Base-by-base conservation (phyloP, 78 protist species). In the Isochrysis galbana region DNA sequence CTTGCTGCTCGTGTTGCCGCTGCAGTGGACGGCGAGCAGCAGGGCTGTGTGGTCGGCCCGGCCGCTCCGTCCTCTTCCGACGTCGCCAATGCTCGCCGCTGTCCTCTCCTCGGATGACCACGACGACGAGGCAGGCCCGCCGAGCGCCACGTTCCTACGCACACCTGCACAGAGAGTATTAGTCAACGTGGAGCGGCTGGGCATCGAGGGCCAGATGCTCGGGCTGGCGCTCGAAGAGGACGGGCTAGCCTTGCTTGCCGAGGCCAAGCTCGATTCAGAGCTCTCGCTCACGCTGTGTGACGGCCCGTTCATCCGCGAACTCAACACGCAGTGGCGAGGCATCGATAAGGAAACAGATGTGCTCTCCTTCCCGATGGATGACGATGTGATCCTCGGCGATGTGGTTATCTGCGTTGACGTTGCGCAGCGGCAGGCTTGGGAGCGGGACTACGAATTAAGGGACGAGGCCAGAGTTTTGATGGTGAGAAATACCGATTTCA, bases 231-330 rank as follows among this genome's bases (percentile, higher is more conserved):
- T 39, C 47, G 84, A 86, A 42, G 25, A 0, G 48, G 90, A 86
- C 90, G 90, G 42, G n/a, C 41, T n/a, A 22, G 36, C 90, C 11
- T 39, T 86, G 32, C 42, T 86, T 21, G 47, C 41, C 61, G 90
- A 51, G 32, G 90, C 90, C 29, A 29, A 21, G 42, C 70, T 86
- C 67, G 89, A 91, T 10, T 45, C 14, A 11, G 89, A 91, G 77
- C 93, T 91, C 34, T 91, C 93, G 32, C 46, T 91, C 93, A 45
- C 55, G 23, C 93, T 91, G 47, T 82, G 93, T 29, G 48, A 67
- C 39, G 89, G 42, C 70, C 48, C 1, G 26, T 54, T 23, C 51
- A 91, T 91, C 39, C 70, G 25, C 17, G 39, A 11, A 55, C 51
- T 55, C 32, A 91, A 91, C 45, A 3, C 2, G 51, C 55, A 48